Evolutionary conservation across 371 early-diverging fungal species (phyloP), one percentile per base, ranked within the genome.

Genomic region (Rhizopus sp.): DNA sequence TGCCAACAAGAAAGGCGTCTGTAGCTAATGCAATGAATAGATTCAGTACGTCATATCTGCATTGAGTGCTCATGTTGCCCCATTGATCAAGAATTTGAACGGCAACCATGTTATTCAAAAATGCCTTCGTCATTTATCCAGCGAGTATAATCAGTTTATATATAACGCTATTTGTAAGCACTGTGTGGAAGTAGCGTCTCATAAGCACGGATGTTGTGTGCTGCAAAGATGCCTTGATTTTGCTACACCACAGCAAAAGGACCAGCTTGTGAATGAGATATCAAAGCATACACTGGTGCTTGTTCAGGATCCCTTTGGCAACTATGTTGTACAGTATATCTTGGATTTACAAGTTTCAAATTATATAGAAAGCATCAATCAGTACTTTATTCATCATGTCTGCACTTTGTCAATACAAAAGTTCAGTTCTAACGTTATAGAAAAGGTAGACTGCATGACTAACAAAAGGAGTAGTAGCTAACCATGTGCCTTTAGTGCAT

Each of bases 21-120:
- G 23, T 31, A n/a, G 7, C 38, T 37, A 15, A 30, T 45, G 5
- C n/a, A 50, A 52, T 13, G 35, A 29, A 29, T 77, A 90, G 75
- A 91, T 92, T 54, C 76, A 84, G 8, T 72, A 87, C 4, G 80
- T 94, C 3, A 84, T 86, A 13, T 63, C 65, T 6, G 91, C 95
- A 15, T 72, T 98, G 16, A 77, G 83, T 54, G 79, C 82, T 9
- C 84, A 89, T 60, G 91, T 95, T 1, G 92, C 95, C 6, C 75
- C 88, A 7, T 69, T 98, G 50, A 93, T 98, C 61, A 92, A 94
- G 64, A 97, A 97, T 68, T 84, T 97, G 44, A 99, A 99, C 69
- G 98, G 99, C 47, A 99, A 99, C 76, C 99, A 99, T 65, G 98
- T 98, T 30, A 89, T 99, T 49, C 99, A 99, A 76, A 98, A 97